These are phyloP conservation scores for Cyamopsis tetragonoloba DNA, from an alignment of 306 rosid species.

Conservation along the genomic window DNA sequence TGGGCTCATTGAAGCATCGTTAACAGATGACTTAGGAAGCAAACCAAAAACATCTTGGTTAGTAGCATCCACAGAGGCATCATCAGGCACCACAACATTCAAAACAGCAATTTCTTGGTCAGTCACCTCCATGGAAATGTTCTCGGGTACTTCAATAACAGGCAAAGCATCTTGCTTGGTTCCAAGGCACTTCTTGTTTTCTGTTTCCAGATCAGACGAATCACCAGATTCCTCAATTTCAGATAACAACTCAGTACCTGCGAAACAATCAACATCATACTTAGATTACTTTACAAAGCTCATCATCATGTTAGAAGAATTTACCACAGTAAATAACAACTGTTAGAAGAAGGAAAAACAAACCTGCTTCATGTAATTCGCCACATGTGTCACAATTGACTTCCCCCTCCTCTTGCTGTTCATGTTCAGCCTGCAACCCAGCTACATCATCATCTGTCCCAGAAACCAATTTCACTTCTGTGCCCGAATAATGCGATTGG, in stretches of 20 bases:
- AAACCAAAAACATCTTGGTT: background rate
- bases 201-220: background rate
- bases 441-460: background rate
- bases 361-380: constrained; percentile 14
- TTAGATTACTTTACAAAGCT: constrained; percentile 4
- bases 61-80: background rate
- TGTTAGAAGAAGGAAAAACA: background rate
- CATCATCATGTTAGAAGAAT: background rate
- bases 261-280: background rate
- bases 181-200: background rate
- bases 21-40: background rate
- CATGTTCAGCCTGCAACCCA: background rate
- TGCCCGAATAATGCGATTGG: background rate
- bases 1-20: background rate
- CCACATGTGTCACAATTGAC: background rate
- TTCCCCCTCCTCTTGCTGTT: constrained; percentile 1
- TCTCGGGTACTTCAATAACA: background rate
- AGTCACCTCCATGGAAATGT: background rate
- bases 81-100: background rate
- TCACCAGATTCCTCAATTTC: constrained; percentile 7
- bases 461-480: constrained; percentile 7
- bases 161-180: background rate
- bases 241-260: constrained; percentile 15
- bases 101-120: background rate
- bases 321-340: background rate